A percentile compares a stretch with the other conserved stretches of the same genome.
phyloP scores from a whole-genome alignment of 2,329 filamentous ascomycete genomes.

The Botrytis tulipae region DNA sequence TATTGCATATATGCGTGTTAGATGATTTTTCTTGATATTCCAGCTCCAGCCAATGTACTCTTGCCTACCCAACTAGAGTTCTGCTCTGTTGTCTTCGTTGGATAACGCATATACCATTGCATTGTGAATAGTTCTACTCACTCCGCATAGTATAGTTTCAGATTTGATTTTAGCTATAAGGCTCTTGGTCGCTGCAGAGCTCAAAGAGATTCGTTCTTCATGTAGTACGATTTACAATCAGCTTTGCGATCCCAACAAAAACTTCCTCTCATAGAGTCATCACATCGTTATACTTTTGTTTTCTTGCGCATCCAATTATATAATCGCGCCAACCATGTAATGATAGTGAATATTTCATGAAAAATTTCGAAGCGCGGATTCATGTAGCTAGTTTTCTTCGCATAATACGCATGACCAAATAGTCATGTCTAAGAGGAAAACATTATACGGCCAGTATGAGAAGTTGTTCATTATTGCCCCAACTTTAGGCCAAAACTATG shows the following conservation, averaged over 20 bases:
- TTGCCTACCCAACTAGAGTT: accelerated
- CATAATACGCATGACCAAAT: neutral
- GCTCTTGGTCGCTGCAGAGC: neutral
- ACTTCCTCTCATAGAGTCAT: neutral
- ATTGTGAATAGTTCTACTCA: neutral
- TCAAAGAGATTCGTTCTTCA: neutral
- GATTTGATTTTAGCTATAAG: neutral
- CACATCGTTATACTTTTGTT: accelerated
- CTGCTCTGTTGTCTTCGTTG: neutral
- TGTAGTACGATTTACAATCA: no score
- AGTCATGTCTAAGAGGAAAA: neutral
- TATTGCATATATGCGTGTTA: neutral
- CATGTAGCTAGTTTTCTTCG: neutral
- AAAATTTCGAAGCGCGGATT: accelerated
- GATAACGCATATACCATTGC: neutral
- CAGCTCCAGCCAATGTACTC: neutral
- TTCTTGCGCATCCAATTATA: neutral
- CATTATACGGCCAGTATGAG: neutral
- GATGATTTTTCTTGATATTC: neutral
- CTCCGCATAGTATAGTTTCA: neutral
- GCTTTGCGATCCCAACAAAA: neutral
- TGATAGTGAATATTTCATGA: no score
- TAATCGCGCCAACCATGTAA: accelerated
- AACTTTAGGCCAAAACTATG: neutral
- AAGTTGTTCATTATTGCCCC: neutral